Evolutionary conservation across 2,329 filamentous ascomycete genomes (phyloP).

Genomic region (Pseudocercospora pini-densiflorae): DNA sequence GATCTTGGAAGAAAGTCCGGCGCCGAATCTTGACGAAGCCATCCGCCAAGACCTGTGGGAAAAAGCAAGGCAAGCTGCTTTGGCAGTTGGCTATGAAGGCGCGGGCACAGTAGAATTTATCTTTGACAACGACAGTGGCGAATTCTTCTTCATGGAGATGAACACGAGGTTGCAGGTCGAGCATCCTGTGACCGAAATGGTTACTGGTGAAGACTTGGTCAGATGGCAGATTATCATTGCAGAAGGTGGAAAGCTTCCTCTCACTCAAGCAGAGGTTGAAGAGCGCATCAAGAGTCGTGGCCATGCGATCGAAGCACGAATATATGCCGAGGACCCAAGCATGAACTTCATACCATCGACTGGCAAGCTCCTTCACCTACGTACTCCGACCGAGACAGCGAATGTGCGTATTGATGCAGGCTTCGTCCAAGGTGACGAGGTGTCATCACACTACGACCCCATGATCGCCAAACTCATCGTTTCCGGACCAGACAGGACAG

Average conservation of each 20-base stretch:
- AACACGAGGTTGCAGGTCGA: slow-evolving; percentile 90
- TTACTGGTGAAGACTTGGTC: slow-evolving; percentile 78
- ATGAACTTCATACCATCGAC: slow-evolving; percentile 94
- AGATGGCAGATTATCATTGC: slow-evolving; percentile 95
- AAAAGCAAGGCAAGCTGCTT: slow-evolving; percentile 65
- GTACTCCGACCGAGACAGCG: slow-evolving; percentile 69
- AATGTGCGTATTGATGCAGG: slow-evolving; percentile 91
- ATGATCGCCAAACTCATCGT: slow-evolving; percentile 99
- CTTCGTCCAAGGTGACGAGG: slow-evolving; percentile 87
- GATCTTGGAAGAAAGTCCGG: slow-evolving; percentile 68
- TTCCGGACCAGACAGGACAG: slow-evolving; percentile 74
- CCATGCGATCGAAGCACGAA: slow-evolving; percentile 91
- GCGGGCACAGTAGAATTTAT: slow-evolving; percentile 72
- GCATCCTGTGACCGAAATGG: slow-evolving; percentile 88
- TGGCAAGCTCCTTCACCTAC: slow-evolving; percentile 81
- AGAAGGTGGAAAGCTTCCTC: slow-evolving; percentile 64
- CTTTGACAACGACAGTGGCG: slow-evolving; percentile 68
- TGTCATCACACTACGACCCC: slow-evolving; percentile 94
- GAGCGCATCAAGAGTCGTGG: slow-evolving; percentile 74
- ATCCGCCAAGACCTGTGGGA: slow-evolving; percentile 68
- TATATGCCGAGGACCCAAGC: slow-evolving; percentile 94
- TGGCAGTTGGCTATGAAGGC: slow-evolving; percentile 68
- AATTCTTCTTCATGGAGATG: slow-evolving; percentile 76
- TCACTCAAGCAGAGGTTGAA: slow-evolving; percentile 69
- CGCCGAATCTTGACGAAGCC: slow-evolving; percentile 63